Percentiles rank a stretch among this genome's conserved stretches.
These are phyloP conservation scores for Artemisia annua DNA, from an alignment of 129 eudicot genomes.

Conservation along the genomic window DNA sequence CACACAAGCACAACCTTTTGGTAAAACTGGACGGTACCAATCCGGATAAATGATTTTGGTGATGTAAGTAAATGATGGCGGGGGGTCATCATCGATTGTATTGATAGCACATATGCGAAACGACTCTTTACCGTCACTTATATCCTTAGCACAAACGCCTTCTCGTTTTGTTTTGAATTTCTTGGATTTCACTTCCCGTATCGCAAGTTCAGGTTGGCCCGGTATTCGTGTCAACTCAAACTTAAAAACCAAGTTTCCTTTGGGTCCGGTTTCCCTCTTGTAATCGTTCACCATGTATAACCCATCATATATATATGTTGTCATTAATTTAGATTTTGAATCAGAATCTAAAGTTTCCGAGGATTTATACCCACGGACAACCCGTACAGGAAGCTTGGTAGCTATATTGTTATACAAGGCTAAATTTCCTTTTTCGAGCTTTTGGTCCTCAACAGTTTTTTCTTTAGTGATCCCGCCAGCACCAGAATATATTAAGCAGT, in stretches of 20 bases:
- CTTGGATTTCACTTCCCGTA: slow-evolving; percentile 62
- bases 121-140: slow-evolving; percentile 61
- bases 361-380: slow-evolving; percentile 71
- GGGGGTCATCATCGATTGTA: slow-evolving; percentile 59
- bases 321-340: slow-evolving; percentile 31
- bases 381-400: slow-evolving; percentile 60
- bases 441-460: slow-evolving; percentile 68
- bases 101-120: slow-evolving; percentile 69
- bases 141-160: slow-evolving; percentile 66
- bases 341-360: slow-evolving; percentile 36
- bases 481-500: slow-evolving; percentile 73
- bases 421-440: slow-evolving; percentile 81
- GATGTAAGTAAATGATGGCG: slow-evolving; percentile 65
- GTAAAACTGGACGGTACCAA: slow-evolving; percentile 33
- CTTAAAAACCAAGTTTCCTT: slow-evolving; percentile 62
- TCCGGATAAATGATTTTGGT: slow-evolving; percentile 64
- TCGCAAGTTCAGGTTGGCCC: slow-evolving; percentile 85
- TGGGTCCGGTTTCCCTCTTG: slow-evolving; percentile 47
- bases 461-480: slow-evolving; percentile 65
- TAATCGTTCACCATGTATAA: slow-evolving; percentile 63
- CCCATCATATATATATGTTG: slow-evolving; percentile 75
- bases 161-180: slow-evolving; percentile 45
- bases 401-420: slow-evolving; percentile 66
- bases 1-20: slow-evolving; percentile 69
- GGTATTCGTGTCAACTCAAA: slow-evolving; percentile 71